Evolutionary conservation across 306 rosid genomes (phyloP), one percentile per base, ranked within the genome.

Genomic region (Quercus aquifolioides): DNA sequence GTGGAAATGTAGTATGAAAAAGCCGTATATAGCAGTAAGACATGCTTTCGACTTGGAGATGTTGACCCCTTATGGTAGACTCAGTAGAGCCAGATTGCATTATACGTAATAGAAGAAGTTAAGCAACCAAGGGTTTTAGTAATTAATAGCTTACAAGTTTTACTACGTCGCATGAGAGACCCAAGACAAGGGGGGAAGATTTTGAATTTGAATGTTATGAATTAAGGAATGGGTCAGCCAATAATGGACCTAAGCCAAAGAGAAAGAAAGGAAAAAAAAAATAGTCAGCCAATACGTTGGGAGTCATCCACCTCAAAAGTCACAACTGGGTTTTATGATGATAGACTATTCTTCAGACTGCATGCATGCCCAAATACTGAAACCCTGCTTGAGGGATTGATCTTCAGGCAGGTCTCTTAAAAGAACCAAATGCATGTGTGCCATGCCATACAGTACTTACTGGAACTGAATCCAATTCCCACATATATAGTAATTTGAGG

Each of bases 201-300:
- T 69, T 51, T 30, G 55, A 79, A 79, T 30, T 57, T 19, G 43
- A 3, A 23, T 3, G 23, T 23, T 56, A 35, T 25, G 31, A n/a
- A 19, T 28, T 28, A 59, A 7, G 15, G 70, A 72, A 65, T 13
- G 2, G 63, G 70, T 80, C 75, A 80, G 79, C 68, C 18, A 74
- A 5, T 6, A 74, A 5, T 6, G 13, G 52, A 46, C 52, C 13
- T 8, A 46, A 46, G 13, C 52, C 52, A 10, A 46, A 10, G 13
- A 43, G 52, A 46, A 46, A 46, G 52, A 46, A 46, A 46, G 41
- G 41, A 35, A 35, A 35, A 35, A 35, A 35, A 35, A 35, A 6
- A 35, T 46, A 46, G 52, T 46, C 52, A 46, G 52, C 52, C 52
- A 46, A 46, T 46, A 46, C 1, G 41, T 35, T n/a, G 64, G 9